Conservation (phyloP, 1,284 basidiomycete genomes). For the Cerrena zonata region DNA sequence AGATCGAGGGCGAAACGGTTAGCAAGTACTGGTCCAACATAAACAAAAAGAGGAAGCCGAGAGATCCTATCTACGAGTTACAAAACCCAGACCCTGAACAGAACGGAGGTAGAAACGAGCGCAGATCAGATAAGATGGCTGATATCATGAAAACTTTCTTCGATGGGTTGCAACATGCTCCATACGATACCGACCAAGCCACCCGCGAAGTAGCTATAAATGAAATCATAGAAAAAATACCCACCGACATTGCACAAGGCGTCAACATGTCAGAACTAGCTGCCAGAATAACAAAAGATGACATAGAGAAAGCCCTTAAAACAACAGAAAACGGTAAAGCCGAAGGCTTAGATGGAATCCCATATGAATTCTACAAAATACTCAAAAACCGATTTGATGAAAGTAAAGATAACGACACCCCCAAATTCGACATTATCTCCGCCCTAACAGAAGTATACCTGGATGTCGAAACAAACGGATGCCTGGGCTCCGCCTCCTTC, state of each 20-base stretch:
- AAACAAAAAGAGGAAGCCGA: conserved; percentile 7
- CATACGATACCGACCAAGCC: neutral
- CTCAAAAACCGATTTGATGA: neutral
- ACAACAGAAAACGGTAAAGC: conserved; percentile 4
- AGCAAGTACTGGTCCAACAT: conserved; percentile 8
- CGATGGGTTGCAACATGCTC: neutral
- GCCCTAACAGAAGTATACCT: conserved; percentile 13
- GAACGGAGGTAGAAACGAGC: too few relatives aligned
- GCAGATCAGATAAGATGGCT: conserved; percentile 3
- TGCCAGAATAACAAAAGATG: neutral
- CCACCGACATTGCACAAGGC: too few relatives aligned
- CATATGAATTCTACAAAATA: conserved; percentile 21
- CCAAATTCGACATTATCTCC: conserved; percentile 8
- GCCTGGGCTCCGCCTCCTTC: conserved; percentile 13
- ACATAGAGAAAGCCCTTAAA: neutral
- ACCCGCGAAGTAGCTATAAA: neutral
- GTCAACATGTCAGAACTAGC: too few relatives aligned
- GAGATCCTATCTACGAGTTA: conserved; percentile 5
- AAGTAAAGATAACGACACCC: neutral
- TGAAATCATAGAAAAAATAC: too few relatives aligned
- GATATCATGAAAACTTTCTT: conserved; percentile 1
- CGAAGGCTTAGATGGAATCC: conserved; percentile 17
- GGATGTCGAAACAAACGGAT: conserved; percentile 18
- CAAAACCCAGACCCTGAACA: neutral
- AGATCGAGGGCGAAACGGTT: conserved; percentile 4